Percentiles rank a stretch among this genome's conserved stretches.
Evolutionary conservation across 2,329 filamentous ascomycete species (phyloP).

Genomic region (Plenodomus tracheiphilus): DNA sequence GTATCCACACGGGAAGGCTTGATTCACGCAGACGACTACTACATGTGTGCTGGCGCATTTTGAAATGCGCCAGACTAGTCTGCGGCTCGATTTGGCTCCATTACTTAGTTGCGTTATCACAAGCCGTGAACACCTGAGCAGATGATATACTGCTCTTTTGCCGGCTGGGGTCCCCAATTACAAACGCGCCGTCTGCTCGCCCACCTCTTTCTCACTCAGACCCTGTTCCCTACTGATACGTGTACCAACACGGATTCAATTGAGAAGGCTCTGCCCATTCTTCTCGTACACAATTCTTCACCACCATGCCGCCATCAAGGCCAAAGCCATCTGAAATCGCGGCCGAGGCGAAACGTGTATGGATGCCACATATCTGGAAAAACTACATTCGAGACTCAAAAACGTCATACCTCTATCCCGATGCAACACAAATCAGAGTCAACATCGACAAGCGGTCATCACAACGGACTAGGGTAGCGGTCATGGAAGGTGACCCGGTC

Average conservation of each 20-base stretch:
- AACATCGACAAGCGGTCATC: constrained; percentile 52
- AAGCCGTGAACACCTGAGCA: constrained; percentile 26
- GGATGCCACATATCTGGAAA: constrained; percentile 66
- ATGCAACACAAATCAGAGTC: constrained; percentile 44
- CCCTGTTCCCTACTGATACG: background rate
- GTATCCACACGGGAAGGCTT: constrained; percentile 29
- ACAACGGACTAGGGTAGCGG: constrained; percentile 48
- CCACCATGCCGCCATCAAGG: constrained; percentile 60
- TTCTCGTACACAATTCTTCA: constrained; percentile 3
- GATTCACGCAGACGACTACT: constrained; percentile 34
- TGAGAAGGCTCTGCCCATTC: constrained; percentile 5
- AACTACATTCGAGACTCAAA: constrained; percentile 59
- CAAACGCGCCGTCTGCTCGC: constrained; percentile 9
- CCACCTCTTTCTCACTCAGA: constrained; percentile 5
- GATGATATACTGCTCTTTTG: constrained; percentile 35
- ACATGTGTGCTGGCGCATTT: constrained; percentile 29
- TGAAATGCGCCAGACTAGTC: constrained; percentile 28
- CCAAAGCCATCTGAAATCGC: constrained; percentile 71
- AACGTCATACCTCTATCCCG: constrained; percentile 61
- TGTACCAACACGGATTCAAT: background rate
- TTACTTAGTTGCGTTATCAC: constrained; percentile 36
- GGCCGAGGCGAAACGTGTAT: constrained; percentile 70
- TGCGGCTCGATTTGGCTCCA: constrained; percentile 34
- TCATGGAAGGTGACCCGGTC: constrained; percentile 51
- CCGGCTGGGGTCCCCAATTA: constrained; percentile 15